phyloP scores from a whole-genome alignment of 2,329 filamentous ascomycete species.

The Ophiosphaerella herpotricha region DNA sequence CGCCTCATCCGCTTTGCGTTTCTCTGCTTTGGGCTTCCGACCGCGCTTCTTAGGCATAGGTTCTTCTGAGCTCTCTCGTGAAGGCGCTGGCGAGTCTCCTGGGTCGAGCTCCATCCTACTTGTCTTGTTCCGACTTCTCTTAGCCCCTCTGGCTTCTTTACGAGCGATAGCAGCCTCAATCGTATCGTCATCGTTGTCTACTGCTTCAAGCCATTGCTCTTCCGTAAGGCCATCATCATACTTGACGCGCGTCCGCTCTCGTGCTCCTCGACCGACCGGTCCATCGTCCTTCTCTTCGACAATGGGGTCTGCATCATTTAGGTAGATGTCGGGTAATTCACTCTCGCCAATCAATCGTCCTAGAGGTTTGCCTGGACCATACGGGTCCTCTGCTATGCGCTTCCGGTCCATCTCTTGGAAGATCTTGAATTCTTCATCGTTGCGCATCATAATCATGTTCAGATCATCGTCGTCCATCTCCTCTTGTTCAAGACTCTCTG shows the following conservation, averaged over 20 bases:
- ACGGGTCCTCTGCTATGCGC: slow-evolving; percentile 66
- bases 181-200: slow-evolving; percentile 93
- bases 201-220: slow-evolving; percentile 98
- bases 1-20: slow-evolving; percentile 83
- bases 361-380: slow-evolving; percentile 72
- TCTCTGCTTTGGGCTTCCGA: slow-evolving; percentile 77
- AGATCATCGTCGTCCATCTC: slow-evolving; percentile 99
- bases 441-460: slow-evolving; percentile 91
- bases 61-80: slow-evolving; percentile 82
- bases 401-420: slow-evolving; percentile 88
- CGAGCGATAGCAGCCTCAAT: slow-evolving; percentile 91
- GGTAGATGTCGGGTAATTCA: slow-evolving; percentile 92
- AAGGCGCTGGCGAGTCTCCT: slow-evolving; percentile 78
- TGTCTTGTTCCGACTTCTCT: slow-evolving; percentile 75
- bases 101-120: slow-evolving; percentile 58
- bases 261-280: slow-evolving; percentile 79
- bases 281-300: slow-evolving; percentile 78
- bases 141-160: slow-evolving; percentile 83
- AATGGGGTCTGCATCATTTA: slow-evolving; percentile 81
- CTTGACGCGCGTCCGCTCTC: slow-evolving; percentile 90
- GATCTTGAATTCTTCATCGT: slow-evolving; percentile 72
- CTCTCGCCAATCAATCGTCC: slow-evolving; percentile 84
- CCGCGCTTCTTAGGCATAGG: slow-evolving; percentile 77
- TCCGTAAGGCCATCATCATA: slow-evolving; percentile 98
- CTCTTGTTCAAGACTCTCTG: slow-evolving; percentile 78